Conservation (phyloP, 768 basidiomycete species). For the Hericium coralloides region DNA sequence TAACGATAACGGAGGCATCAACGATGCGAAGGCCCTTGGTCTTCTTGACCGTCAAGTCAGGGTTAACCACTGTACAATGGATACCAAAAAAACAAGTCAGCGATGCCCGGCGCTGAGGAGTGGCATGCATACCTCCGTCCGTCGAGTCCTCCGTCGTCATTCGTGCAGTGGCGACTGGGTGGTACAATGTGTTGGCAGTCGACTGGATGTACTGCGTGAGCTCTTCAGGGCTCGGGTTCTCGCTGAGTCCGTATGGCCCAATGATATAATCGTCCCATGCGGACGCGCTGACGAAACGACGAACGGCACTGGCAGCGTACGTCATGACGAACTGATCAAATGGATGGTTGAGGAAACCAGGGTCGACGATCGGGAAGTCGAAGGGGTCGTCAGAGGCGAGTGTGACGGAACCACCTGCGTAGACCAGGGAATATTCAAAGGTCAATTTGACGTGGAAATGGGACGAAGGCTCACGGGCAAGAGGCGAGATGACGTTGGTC, state of each 20-base stretch:
- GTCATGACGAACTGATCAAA: slow-evolving; percentile 4
- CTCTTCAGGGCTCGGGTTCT: no score
- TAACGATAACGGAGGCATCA: slow-evolving; percentile 3
- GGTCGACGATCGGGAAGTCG: slow-evolving; percentile 20
- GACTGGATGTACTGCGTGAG: no score
- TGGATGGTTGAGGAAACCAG: slow-evolving; percentile 4
- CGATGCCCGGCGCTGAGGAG: no score
- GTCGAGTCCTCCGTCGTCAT: no score
- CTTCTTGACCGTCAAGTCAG: slow-evolving; percentile 9
- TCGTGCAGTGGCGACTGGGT: no score
- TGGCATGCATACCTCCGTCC: no score
- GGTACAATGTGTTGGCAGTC: no score
- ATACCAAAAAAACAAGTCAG: no score
- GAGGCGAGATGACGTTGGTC: slow-evolving; percentile 13
- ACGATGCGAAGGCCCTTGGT: slow-evolving; percentile 5
- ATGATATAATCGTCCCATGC: slow-evolving; percentile 3
- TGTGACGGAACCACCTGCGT: slow-evolving; percentile 18
- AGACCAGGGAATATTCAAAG: background rate
- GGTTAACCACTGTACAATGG: slow-evolving; percentile 15
- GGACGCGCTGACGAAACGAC: background rate
- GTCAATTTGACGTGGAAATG: background rate
- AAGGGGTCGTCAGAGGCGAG: slow-evolving; percentile 18
- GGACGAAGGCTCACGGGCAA: slow-evolving; percentile 12
- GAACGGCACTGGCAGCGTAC: background rate
- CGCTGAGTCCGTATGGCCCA: background rate